Conservation (phyloP, 2,329 filamentous ascomycete species). For the Fusarium multiceps region DNA sequence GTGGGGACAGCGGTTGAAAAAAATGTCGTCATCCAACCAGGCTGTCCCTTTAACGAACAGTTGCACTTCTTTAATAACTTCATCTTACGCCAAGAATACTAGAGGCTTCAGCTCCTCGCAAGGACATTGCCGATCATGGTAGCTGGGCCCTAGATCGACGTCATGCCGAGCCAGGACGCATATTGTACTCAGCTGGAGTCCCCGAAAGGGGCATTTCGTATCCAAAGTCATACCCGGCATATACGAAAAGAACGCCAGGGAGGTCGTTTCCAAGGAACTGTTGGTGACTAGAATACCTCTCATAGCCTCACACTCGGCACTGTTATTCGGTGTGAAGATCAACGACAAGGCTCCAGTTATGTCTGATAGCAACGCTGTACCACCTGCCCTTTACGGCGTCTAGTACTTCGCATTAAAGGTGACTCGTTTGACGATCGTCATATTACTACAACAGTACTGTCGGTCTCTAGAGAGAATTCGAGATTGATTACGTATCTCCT, state of each 20-base stretch:
- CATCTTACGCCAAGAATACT: not conserved
- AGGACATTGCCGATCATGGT: not conserved
- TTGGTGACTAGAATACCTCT: not conserved
- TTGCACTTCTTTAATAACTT: not conserved
- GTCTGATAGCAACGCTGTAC: not conserved
- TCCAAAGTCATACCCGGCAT: too few relatives aligned
- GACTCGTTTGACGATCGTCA: too few relatives aligned
- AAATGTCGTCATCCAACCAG: not conserved
- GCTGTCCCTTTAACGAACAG: too few relatives aligned
- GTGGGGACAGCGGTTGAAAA: not conserved
- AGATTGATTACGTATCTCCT: too few relatives aligned
- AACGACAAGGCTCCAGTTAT: not conserved
- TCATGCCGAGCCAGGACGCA: not conserved
- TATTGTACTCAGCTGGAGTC: not conserved
- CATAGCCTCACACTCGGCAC: not conserved
- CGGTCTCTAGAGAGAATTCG: too few relatives aligned
- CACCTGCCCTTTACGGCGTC: not conserved
- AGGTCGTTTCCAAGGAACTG: too few relatives aligned
- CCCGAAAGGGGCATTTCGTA: not conserved
- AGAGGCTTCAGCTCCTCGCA: not conserved
- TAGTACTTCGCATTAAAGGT: too few relatives aligned
- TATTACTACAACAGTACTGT: too few relatives aligned
- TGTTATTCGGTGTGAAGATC: not conserved
- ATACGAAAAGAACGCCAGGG: too few relatives aligned
- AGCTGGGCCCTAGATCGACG: not conserved